Conservation (phyloP, 345 rosid genomes). For the Tarenaya hassleriana region DNA sequence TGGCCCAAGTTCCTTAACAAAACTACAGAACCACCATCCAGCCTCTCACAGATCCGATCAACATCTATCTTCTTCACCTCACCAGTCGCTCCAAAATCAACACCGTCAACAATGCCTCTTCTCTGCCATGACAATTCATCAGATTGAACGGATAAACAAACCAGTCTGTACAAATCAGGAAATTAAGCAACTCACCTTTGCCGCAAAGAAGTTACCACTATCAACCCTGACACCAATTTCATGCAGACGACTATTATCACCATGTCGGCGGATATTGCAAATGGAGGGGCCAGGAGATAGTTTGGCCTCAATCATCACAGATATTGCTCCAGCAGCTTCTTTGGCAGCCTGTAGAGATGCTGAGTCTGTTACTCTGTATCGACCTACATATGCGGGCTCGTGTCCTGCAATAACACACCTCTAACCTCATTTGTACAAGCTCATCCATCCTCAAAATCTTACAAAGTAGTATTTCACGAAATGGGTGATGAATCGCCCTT, state of each 20-base stretch:
- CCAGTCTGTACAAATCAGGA: constrained; percentile 2
- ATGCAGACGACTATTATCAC: constrained; percentile 81
- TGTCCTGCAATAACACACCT: constrained; percentile 47
- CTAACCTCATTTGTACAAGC: constrained; percentile 24
- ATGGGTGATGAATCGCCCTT: constrained; percentile 4
- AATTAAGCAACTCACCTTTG: constrained; percentile 47
- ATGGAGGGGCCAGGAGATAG: constrained; percentile 95
- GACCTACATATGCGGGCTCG: constrained; percentile 60
- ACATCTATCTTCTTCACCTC: constrained; percentile 92
- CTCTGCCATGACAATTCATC: constrained; percentile 42
- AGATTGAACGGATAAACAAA: constrained; percentile 9
- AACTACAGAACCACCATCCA: constrained; percentile 78
- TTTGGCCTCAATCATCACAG: constrained; percentile 84
- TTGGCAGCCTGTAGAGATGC: constrained; percentile 80
- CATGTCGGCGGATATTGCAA: constrained; percentile 77
- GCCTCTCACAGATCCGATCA: constrained; percentile 75
- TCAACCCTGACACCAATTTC: constrained; percentile 93
- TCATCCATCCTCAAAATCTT: constrained; percentile 14
- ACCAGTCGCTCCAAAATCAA: constrained; percentile 95
- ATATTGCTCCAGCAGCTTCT: constrained; percentile 94
- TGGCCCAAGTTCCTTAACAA: constrained; percentile 83
- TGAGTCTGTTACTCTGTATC: constrained; percentile 73
- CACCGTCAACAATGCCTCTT: constrained; percentile 88
- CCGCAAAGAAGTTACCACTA: constrained; percentile 95
- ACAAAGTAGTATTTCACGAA: constrained; percentile 1